Percentiles rank a stretch among this genome's conserved stretches.
Conservation (phyloP, 139 green algal species). For the Micractinium conductrix region DNA sequence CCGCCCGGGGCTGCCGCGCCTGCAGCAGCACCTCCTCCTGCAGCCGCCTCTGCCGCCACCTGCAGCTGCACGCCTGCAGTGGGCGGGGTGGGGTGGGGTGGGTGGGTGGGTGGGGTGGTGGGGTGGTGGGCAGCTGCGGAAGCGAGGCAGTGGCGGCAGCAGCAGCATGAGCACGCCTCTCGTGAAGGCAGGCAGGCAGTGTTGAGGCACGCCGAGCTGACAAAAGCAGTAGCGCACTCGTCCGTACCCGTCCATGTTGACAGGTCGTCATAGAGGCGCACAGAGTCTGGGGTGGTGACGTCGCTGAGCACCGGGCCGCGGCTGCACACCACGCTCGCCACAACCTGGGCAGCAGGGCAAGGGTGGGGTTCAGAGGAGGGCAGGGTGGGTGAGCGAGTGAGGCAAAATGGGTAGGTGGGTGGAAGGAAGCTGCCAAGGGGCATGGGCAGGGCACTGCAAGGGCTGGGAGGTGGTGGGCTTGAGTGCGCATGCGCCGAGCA, state of each 20-base stretch:
- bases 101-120: background rate
- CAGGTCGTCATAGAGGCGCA: slow-evolving; percentile 27
- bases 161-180: too few relatives aligned
- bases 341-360: background rate
- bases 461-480: background rate
- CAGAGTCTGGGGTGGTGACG: background rate
- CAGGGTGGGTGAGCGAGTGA: background rate
- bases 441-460: background rate
- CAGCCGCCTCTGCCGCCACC: slow-evolving; percentile 18
- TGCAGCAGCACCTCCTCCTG: too few relatives aligned
- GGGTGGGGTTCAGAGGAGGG: background rate
- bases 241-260: slow-evolving; percentile 23
- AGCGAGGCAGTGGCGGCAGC: too few relatives aligned
- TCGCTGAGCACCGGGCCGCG: background rate
- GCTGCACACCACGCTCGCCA: background rate
- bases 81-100: background rate
- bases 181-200: too few relatives aligned
- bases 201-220: too few relatives aligned
- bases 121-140: too few relatives aligned
- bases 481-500: background rate
- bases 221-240: too few relatives aligned
- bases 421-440: background rate
- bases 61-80: too few relatives aligned
- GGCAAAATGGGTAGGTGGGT: background rate
- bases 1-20: background rate